phyloP scores from a whole-genome alignment of 306 rosid genomes.

The Ammopiptanthus mongolicus region DNA sequence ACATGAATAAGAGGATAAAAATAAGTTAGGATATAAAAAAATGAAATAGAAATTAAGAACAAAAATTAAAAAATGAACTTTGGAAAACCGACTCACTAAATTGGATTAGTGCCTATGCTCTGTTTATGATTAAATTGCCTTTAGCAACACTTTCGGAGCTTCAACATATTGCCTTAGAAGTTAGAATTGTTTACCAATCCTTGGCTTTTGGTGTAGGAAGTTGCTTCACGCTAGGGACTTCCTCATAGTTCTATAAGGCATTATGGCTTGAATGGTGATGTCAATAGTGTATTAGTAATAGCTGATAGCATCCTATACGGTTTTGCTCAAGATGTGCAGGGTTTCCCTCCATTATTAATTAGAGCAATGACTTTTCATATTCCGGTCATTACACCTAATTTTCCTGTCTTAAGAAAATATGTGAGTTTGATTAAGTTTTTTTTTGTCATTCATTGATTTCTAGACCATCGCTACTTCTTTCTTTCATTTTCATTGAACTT shows the following conservation, averaged over 20 bases:
- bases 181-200: slow-evolving; percentile 28
- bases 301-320: slow-evolving; percentile 92
- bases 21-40: neutral
- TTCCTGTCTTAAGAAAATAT: slow-evolving; percentile 64
- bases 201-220: slow-evolving; percentile 47
- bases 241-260: slow-evolving; percentile 67
- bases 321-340: slow-evolving; percentile 86
- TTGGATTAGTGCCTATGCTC: slow-evolving; percentile 2
- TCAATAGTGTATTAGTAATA: slow-evolving; percentile 62
- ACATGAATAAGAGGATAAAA: neutral
- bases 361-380: slow-evolving; percentile 87
- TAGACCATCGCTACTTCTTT: neutral
- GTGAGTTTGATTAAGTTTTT: slow-evolving; percentile 50
- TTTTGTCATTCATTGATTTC: slow-evolving; percentile 24
- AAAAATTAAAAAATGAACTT: neutral
- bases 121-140: neutral
- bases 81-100: slow-evolving; percentile 14
- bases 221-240: slow-evolving; percentile 85
- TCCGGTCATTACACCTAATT: slow-evolving; percentile 82
- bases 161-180: neutral
- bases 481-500: slow-evolving; percentile 19
- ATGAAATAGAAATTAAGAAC: neutral
- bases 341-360: slow-evolving; percentile 79
- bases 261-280: slow-evolving; percentile 78
- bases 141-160: slow-evolving; percentile 9